Conservation (phyloP, 257 asterid genomes). For the Solanum infundibuliforme region DNA sequence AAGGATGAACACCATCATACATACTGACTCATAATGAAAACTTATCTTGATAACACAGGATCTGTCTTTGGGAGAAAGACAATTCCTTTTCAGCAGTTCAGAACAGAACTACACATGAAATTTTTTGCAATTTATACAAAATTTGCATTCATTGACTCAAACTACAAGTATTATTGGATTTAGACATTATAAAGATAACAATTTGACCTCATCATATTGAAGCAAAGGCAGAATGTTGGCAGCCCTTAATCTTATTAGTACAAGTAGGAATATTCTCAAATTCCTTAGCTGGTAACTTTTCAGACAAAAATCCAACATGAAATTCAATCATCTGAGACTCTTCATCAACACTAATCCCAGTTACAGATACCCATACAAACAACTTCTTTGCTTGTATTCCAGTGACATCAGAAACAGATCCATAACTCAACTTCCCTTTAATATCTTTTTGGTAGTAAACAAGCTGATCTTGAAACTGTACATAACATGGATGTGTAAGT, state of each 20-base stretch:
- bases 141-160: too few relatives aligned
- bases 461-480: conserved; percentile 39
- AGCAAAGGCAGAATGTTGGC: background rate
- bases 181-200: too few relatives aligned
- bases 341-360: conserved; percentile 47
- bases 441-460: conserved; percentile 42
- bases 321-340: background rate
- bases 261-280: background rate
- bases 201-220: background rate
- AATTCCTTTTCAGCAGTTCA: too few relatives aligned
- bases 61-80: too few relatives aligned
- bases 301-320: background rate
- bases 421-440: conserved; percentile 46
- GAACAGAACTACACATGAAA: too few relatives aligned
- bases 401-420: conserved; percentile 44
- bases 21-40: too few relatives aligned
- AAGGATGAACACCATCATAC: too few relatives aligned
- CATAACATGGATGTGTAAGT: conserved; percentile 11
- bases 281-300: background rate
- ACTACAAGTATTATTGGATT: too few relatives aligned
- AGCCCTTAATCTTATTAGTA: background rate
- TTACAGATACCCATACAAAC: conserved; percentile 56
- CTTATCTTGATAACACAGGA: too few relatives aligned
- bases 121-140: too few relatives aligned
- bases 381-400: conserved; percentile 65